Conservation (phyloP, 2,329 filamentous ascomycete species). For the Fusarium buxicola region DNA sequence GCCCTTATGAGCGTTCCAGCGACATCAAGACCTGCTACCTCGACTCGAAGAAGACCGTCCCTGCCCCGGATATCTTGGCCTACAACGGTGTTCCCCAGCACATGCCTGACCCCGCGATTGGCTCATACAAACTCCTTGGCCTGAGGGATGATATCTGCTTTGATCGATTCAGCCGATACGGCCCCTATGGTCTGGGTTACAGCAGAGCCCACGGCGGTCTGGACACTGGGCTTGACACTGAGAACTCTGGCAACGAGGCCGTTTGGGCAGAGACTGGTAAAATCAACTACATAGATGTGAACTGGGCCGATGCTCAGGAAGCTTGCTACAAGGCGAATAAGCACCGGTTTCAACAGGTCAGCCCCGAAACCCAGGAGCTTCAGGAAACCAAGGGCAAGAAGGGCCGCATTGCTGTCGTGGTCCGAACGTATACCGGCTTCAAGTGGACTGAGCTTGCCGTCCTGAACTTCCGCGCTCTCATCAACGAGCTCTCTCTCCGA, state of each 20-base stretch:
- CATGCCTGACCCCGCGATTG: conserved; percentile 81
- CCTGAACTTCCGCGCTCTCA: conserved; percentile 83
- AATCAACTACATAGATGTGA: conserved; percentile 66
- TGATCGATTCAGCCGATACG: conserved; percentile 85
- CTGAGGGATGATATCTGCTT: conserved; percentile 85
- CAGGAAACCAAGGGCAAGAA: conserved; percentile 53
- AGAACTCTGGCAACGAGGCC: conserved; percentile 73
- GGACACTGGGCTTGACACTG: conserved; percentile 77
- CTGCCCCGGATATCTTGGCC: conserved; percentile 72
- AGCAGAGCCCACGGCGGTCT: conserved; percentile 76
- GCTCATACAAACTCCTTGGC: conserved; percentile 80
- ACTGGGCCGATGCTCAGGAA: conserved; percentile 67
- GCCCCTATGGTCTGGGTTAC: conserved; percentile 90
- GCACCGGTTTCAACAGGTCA: conserved; percentile 64
- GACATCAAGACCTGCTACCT: conserved; percentile 72
- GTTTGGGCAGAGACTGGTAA: conserved; percentile 67
- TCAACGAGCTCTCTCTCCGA: conserved; percentile 80
- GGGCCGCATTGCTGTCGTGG: conserved; percentile 77
- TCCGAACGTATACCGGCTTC: conserved; percentile 85
- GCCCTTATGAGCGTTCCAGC: conserved; percentile 73
- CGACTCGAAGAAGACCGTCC: conserved; percentile 68
- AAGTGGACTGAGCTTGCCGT: conserved; percentile 82
- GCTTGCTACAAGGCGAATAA: conserved; percentile 70
- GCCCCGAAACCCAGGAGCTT: conserved; percentile 54
- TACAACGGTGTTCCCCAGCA: conserved; percentile 79